Evolutionary conservation across 768 basidiomycete genomes (phyloP), one percentile per base, ranked within the genome.

Genomic region (Naematelia encephala): DNA sequence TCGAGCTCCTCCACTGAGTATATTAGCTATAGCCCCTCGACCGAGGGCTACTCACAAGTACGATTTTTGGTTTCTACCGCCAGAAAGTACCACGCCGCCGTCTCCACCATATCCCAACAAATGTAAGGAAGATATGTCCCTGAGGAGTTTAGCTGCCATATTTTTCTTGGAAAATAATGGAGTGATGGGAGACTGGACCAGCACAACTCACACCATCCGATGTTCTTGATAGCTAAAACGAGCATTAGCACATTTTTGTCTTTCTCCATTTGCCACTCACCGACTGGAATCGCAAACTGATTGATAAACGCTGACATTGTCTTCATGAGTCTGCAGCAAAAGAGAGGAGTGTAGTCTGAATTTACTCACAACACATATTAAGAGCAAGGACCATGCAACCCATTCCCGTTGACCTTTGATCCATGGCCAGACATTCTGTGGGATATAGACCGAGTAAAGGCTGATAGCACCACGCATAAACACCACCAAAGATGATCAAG

Each of bases 1-100:
- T 68, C 61, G 14, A 68, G 50, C 47, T 65, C 67, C 56, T 68
- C 67, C 44, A 68, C 67, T 68, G 47, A 22, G 16, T 11, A 4
- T 10, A 28, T 48, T 25, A 51, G 48, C 39, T 14, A 21, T 5
- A 16, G 14, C 28, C 30, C 25, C 29, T 22, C n/a, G 11, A 11
- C 34, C 22, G 8, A 44, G 5, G 5, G 13, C 39, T 21, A 64
- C 63, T 77, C 68, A 54, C 79, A 56, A 1, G 77, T 77, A 14
- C 73, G 57, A 4, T 77, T 76, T 67, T 69, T 68, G 14, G 74
- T 75, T 51, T 77, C 76, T 14, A 77, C 70, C 11, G 71, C 73
- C 46, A 76, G 60, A 29, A 75, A 61, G 59, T 69, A 76, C 75
- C 75, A 78, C 26, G 67, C 54, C 26, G 51, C 52, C 5, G 69